Evolutionary conservation across 2,329 filamentous ascomycete species (phyloP), one percentile per base, ranked within the genome.

Genomic region (Ophiostoma ips): DNA sequence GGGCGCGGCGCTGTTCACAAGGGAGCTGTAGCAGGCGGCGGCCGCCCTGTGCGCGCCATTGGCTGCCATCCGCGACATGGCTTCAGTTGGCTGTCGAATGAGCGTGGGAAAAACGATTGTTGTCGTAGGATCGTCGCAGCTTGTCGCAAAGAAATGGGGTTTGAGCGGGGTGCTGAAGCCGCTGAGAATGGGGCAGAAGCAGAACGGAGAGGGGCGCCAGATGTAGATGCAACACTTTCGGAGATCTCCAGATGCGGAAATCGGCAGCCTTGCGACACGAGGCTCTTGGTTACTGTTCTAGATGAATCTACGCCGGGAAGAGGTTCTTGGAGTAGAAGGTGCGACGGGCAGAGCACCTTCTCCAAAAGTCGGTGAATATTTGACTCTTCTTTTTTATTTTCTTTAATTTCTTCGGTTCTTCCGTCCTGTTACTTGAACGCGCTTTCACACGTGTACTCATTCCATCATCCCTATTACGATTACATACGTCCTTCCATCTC

Each of bases 51-150:
- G 50, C 11, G 52, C 50, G 37, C 50, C 47, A 30, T 44, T 50
- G 9, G 54, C 50, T n/a, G 52, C 52, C 7, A 53, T 50, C 54
- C 53, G 50, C 35, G 55, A 54, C 55, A 56, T 56, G 30, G 10
- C 31, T 35, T 13, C 13, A n/a, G 19, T n/a, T 36, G 21, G 10
- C 8, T 30, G n/a, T 9, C 8, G 37, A n/a, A n/a, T n/a, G n/a
- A n/a, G n/a, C n/a, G n/a, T n/a, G n/a, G n/a, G n/a, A n/a, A n/a
- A n/a, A n/a, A n/a, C n/a, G n/a, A n/a, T n/a, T n/a, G n/a, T n/a
- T n/a, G 10, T 21, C 12, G 37, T 40, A 15, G 19, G 21, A 24
- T 24, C 18, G n/a, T 19, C 6, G 37, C 12, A 13, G 37, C 5
- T 40, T 40, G 37, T 40, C 37, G 37, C 37, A 24, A 40, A 24